Evolutionary conservation across 2,329 filamentous ascomycete genomes (phyloP).

Genomic region (Coleophoma eucalyptorum): DNA sequence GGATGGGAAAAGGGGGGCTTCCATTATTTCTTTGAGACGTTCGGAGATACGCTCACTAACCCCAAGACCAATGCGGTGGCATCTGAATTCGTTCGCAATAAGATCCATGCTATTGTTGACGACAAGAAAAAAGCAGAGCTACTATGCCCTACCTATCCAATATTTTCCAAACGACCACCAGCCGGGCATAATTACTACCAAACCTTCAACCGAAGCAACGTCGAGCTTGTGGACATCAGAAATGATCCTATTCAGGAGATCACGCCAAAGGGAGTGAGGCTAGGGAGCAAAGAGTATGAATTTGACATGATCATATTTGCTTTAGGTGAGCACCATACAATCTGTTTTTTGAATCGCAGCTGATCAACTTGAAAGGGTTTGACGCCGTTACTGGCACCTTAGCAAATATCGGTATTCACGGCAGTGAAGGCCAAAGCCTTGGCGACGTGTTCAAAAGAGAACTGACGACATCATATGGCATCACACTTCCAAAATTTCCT

Average conservation of each 20-base stretch:
- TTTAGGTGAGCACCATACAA: too few relatives aligned
- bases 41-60: constrained; percentile 17
- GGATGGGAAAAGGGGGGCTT: constrained; percentile 14
- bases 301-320: constrained; percentile 30
- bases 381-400: constrained; percentile 22
- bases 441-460: constrained; percentile 15
- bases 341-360: constrained; percentile 23
- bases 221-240: constrained; percentile 21
- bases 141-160: constrained; percentile 8
- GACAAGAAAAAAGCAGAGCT: constrained; percentile 15
- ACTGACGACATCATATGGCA: constrained; percentile 22
- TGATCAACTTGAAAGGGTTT: too few relatives aligned
- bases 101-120: constrained; percentile 20
- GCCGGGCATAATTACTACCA: constrained; percentile 26
- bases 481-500: constrained; percentile 21
- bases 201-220: constrained; percentile 25
- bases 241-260: constrained; percentile 23
- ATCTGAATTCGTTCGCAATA: constrained; percentile 17
- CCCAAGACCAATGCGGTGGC: constrained; percentile 18
- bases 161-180: not conserved
- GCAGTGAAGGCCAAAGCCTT: constrained; percentile 15
- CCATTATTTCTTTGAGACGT: constrained; percentile 25
- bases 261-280: constrained; percentile 27
- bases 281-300: constrained; percentile 16
- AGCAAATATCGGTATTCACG: constrained; percentile 16